These are phyloP conservation scores for Rehmannia glutinosa DNA, from an alignment of 257 asterid genomes.

Conservation along the genomic window DNA sequence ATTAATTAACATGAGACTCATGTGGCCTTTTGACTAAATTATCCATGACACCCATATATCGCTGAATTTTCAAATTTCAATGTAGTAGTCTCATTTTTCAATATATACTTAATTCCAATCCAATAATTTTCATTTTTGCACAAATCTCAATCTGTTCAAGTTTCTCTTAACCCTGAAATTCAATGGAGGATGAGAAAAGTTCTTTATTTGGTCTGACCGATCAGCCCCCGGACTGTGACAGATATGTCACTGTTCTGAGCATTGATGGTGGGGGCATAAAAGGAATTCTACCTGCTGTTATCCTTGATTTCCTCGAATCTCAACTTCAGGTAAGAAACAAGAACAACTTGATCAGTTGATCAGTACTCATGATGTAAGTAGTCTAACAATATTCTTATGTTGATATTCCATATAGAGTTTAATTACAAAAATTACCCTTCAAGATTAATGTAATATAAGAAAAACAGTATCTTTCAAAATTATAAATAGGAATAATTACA, in stretches of 20 bases:
- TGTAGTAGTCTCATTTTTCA: too few species aligned
- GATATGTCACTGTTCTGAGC: slow-evolving; percentile 50
- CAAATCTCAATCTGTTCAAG: not conserved
- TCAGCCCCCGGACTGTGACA: slow-evolving; percentile 30
- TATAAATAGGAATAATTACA: too few species aligned
- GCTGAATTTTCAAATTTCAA: too few species aligned
- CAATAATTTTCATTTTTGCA: too few species aligned
- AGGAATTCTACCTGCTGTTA: slow-evolving; percentile 42
- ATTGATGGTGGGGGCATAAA: slow-evolving; percentile 73
- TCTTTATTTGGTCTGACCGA: slow-evolving; percentile 11
- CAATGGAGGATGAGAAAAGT: slow-evolving; percentile 18
- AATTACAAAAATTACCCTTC: too few species aligned
- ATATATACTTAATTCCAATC: too few species aligned
- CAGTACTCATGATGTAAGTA: too few species aligned
- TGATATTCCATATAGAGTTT: too few species aligned
- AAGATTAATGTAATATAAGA: too few species aligned
- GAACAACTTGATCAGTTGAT: not conserved
- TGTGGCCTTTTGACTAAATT: not conserved
- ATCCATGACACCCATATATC: too few species aligned
- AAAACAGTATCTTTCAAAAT: too few species aligned
- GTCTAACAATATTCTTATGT: too few species aligned
- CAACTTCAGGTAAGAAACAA: slow-evolving; percentile 45
- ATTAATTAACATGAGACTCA: not conserved
- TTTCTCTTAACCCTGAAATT: not conserved
- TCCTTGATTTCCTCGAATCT: slow-evolving; percentile 45